Base-by-base conservation (phyloP, 1,284 basidiomycete species). In the Entoloma clypeatum region DNA sequence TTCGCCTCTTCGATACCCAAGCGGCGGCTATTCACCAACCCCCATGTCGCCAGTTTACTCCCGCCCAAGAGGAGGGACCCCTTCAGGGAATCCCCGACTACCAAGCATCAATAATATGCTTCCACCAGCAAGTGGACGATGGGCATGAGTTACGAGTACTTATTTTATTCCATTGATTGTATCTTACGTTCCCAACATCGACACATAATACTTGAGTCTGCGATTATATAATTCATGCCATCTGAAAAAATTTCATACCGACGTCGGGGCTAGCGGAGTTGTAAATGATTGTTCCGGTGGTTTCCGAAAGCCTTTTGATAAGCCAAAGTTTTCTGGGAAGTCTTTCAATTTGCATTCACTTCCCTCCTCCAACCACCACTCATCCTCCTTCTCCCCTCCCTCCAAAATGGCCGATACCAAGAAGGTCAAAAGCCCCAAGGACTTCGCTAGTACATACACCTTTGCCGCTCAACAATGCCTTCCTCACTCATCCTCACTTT, bases 371-470 rank as follows among this genome's bases (percentile, higher is more conserved):
- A 53, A 62, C 66, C 64, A 62, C 63, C 63, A 59, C 55, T 62
- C 62, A 60, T 57, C 49, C 51, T 58, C 60, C 59, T 55, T 55
- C 54, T 59, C 58, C 56, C 55, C 52, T 60, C 55, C 53, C 39
- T 56, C 60, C 72, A 79, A 77, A 80, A 90, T 89, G 86, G 74
- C 82, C 68, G 82, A 86, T 44, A 66, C 54, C 41, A 86, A 84
- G 72, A 87, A 70, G 77, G 69, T 67, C 68, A 91, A 91, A 75
- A 65, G 75, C 58, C 84, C 86, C 47, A 75, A 81, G 76, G 87
- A 90, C 10, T 91, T 91, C 69, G 77, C 81, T 50, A 63, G 81
- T 85, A 40, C 48, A 81, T 80, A 41, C 53, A 22, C 43, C 33
- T 28, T 39, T 39, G 36, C 16, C 28, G 24, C 10, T 28, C 44